Conservation (phyloP, 345 rosid genomes). For the Eutrema japonicum region DNA sequence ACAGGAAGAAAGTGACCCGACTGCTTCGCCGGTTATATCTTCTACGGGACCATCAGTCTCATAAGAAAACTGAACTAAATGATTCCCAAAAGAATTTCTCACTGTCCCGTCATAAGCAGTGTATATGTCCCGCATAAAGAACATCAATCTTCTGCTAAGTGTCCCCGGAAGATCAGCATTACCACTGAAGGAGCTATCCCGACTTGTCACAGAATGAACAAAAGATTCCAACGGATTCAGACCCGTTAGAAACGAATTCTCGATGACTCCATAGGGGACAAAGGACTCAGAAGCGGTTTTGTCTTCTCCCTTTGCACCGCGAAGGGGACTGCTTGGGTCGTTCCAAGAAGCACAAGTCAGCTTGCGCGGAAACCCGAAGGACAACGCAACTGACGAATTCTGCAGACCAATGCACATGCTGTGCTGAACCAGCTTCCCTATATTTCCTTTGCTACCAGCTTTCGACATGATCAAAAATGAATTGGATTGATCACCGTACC, state of each 20-base stretch:
- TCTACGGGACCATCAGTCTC: constrained; percentile 40
- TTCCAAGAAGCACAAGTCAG: constrained; percentile 79
- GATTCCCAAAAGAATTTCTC: constrained; percentile 79
- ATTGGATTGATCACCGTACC: constrained; percentile 63
- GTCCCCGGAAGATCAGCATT: constrained; percentile 98
- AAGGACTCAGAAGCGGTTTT: constrained; percentile 50
- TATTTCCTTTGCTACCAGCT: constrained; percentile 95
- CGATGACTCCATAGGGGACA: constrained; percentile 77
- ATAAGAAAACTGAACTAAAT: constrained; percentile 75
- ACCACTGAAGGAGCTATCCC: constrained; percentile 86
- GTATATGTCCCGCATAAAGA: constrained; percentile 81
- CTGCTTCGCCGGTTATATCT: constrained; percentile 67
- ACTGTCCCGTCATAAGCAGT: constrained; percentile 88
- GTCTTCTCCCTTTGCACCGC: constrained; percentile 24
- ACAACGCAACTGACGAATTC: constrained; percentile 72
- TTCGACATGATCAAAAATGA: constrained; percentile 78
- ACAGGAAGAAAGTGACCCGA: constrained; percentile 84
- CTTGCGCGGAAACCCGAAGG: constrained; percentile 77
- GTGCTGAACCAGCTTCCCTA: constrained; percentile 79
- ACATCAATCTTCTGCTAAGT: constrained; percentile 76
- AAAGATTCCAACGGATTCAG: constrained; percentile 84
- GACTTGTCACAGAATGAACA: constrained; percentile 79
- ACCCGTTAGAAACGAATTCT: constrained; percentile 73
- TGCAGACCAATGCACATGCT: constrained; percentile 91
- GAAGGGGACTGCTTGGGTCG: constrained; percentile 44